A percentile compares a stretch with the other conserved stretches of the same genome.
Conservation (phyloP, 768 basidiomycete species). For the Naganishia antarctica region DNA sequence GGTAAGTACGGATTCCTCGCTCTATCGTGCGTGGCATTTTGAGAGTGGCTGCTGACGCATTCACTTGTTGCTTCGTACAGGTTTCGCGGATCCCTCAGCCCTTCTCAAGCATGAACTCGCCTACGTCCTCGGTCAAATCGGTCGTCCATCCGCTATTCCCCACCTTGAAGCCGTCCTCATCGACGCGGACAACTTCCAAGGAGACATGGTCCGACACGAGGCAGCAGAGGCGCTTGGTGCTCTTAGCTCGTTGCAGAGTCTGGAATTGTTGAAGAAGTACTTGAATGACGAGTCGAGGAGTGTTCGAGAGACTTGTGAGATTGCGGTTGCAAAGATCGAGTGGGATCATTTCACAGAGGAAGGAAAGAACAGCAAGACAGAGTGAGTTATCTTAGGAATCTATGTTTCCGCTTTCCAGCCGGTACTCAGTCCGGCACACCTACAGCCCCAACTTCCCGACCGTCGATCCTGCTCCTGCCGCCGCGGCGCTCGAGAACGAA, state of each 20-base stretch:
- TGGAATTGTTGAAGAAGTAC: conserved; percentile 68
- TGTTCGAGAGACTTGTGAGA: conserved; percentile 93
- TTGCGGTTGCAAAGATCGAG: conserved; percentile 88
- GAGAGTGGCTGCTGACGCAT: conserved; percentile 13
- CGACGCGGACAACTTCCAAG: conserved; percentile 60
- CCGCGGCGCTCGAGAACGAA: conserved; percentile 28
- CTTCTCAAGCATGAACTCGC: conserved; percentile 95
- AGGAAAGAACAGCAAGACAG: conserved; percentile 42
- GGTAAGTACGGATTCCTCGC: conserved; percentile 53
- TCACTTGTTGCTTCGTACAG: conserved; percentile 50
- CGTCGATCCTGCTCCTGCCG: conserved; percentile 50
- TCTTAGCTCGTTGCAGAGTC: conserved; percentile 64
- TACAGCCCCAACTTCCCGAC: conserved; percentile 48
- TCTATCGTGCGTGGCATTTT: neutral
- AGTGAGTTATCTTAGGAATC: conserved; percentile 35
- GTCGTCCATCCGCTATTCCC: conserved; percentile 66
- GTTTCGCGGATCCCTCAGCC: conserved; percentile 78
- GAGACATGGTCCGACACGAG: conserved; percentile 95
- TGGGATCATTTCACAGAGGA: conserved; percentile 61
- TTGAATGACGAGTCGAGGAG: conserved; percentile 65
- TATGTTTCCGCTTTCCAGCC: neutral
- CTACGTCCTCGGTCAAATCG: conserved; percentile 92
- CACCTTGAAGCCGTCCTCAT: conserved; percentile 70
- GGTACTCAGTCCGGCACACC: neutral
- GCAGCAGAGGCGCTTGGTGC: conserved; percentile 99